phyloP scores from a whole-genome alignment of 2,329 filamentous ascomycete genomes.

The Sporothrix variecibatus region DNA sequence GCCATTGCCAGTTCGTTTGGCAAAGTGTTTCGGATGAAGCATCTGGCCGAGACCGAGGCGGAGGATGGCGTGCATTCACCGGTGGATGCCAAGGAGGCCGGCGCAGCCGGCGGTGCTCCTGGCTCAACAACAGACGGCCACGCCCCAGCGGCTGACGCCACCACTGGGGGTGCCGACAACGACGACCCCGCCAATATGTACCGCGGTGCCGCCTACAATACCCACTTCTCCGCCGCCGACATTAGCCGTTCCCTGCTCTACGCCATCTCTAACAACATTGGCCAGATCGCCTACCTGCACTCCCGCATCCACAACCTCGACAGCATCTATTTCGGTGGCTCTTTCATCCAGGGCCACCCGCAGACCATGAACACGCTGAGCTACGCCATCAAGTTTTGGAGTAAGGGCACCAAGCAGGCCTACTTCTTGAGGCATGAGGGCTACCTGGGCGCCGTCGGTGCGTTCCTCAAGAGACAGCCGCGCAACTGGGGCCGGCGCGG shows the following conservation, averaged over 20 bases:
- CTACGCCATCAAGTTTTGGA: slow-evolving; percentile 97
- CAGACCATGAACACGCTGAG: slow-evolving; percentile 98
- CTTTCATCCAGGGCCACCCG: slow-evolving; percentile 91
- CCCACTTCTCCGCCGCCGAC: slow-evolving; percentile 75
- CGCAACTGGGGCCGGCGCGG: slow-evolving; percentile 85
- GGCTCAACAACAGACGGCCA: slow-evolving; percentile 41
- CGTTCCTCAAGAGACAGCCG: slow-evolving; percentile 89
- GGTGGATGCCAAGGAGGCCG: slow-evolving; percentile 65
- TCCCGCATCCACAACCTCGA: slow-evolving; percentile 89
- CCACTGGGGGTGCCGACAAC: slow-evolving; percentile 2
- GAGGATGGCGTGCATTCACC: slow-evolving; percentile 71
- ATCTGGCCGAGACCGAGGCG: slow-evolving; percentile 74
- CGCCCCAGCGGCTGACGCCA: not conserved
- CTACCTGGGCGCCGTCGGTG: slow-evolving; percentile 90
- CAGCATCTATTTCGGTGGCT: slow-evolving; percentile 96
- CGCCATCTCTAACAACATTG: slow-evolving; percentile 96
- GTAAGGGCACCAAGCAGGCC: slow-evolving; percentile 87
- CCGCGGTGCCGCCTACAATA: slow-evolving; percentile 36
- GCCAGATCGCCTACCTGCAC: slow-evolving; percentile 96
- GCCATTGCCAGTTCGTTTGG: slow-evolving; percentile 96
- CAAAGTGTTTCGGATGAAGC: slow-evolving; percentile 93
- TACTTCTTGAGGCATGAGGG: slow-evolving; percentile 96
- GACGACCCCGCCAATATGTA: slow-evolving; percentile 19
- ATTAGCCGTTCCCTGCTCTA: slow-evolving; percentile 90
- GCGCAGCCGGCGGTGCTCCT: not conserved